Percentiles rank a stretch among this genome's conserved stretches.
These are phyloP conservation scores for Coniochaeta hoffmannii DNA, from an alignment of 2,329 filamentous ascomycete genomes.

Conservation along the genomic window DNA sequence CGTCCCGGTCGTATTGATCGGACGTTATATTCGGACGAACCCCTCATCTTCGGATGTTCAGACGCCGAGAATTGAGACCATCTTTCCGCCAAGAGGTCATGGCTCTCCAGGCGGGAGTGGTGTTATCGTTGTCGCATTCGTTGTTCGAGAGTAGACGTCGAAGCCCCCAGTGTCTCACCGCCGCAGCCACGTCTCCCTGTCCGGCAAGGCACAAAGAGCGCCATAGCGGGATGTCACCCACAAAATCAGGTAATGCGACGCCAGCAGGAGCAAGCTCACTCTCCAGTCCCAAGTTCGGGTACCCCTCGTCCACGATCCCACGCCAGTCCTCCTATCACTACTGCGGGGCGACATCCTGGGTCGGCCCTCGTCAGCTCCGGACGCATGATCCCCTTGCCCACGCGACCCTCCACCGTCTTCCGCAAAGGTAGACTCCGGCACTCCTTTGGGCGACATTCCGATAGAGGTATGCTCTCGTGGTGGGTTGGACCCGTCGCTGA, in stretches of 20 bases:
- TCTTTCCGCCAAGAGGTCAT: background rate
- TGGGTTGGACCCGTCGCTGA: background rate
- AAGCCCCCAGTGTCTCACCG: background rate
- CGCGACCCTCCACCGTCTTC: conserved; percentile 4
- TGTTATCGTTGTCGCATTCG: background rate
- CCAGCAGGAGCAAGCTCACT: conserved; percentile 22
- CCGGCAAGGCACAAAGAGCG: conserved; percentile 21
- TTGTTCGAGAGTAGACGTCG: background rate
- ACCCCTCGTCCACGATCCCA: background rate
- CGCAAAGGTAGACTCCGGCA: background rate
- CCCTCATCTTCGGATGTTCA: conserved; percentile 10
- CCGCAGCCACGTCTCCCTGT: background rate
- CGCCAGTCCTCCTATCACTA: background rate
- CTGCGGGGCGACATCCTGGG: background rate
- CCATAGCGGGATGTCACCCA: conserved; percentile 22
- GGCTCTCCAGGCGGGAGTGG: background rate
- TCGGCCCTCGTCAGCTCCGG: background rate
- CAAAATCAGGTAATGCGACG: conserved; percentile 26
- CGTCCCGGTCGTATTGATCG: background rate
- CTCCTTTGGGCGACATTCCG: background rate
- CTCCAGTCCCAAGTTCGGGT: conserved; percentile 25
- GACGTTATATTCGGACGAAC: conserved; percentile 9
- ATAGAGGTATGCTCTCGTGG: background rate
- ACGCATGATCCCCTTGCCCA: conserved; percentile 5
- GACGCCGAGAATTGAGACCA: conserved; percentile 7